Conservation (phyloP, 129 eudicot genomes). For the Mikania micrantha region DNA sequence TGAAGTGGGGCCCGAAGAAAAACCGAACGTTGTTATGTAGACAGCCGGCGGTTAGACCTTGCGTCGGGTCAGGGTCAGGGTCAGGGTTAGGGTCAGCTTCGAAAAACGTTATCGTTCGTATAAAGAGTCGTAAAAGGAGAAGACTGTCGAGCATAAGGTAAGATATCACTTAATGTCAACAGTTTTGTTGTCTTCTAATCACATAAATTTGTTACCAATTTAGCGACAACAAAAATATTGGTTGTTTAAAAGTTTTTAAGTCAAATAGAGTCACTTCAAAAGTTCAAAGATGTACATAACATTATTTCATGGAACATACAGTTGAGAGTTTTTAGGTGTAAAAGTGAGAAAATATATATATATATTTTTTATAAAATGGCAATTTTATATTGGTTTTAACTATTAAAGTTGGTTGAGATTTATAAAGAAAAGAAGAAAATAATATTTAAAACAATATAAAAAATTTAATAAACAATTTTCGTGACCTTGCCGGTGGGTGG, state of each 20-base stretch:
- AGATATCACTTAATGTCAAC: background rate
- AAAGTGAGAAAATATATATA: background rate
- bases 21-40: slow-evolving; percentile 44
- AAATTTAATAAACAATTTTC: background rate
- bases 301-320: background rate
- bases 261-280: background rate
- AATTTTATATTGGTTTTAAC: too few relatives aligned
- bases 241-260: background rate
- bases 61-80: slow-evolving; percentile 9
- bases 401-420: too few relatives aligned
- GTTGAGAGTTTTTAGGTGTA: background rate
- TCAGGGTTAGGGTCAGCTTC: slow-evolving; percentile 21
- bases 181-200: slow-evolving; percentile 6
- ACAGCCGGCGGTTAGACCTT: slow-evolving; percentile 15
- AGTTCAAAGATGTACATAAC: background rate
- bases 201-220: background rate
- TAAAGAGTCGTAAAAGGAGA: slow-evolving; percentile 66
- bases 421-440: too few relatives aligned
- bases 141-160: slow-evolving; percentile 59
- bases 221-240: background rate
- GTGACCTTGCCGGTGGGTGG: background rate
- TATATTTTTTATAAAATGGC: too few relatives aligned
- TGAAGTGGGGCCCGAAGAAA: slow-evolving; percentile 65
- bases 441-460: background rate
- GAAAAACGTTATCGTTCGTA: slow-evolving; percentile 26